Evolutionary conservation across 371 early-diverging fungal genomes (phyloP), one percentile per base, ranked within the genome.

Genomic region (Entomophthora muscae): DNA sequence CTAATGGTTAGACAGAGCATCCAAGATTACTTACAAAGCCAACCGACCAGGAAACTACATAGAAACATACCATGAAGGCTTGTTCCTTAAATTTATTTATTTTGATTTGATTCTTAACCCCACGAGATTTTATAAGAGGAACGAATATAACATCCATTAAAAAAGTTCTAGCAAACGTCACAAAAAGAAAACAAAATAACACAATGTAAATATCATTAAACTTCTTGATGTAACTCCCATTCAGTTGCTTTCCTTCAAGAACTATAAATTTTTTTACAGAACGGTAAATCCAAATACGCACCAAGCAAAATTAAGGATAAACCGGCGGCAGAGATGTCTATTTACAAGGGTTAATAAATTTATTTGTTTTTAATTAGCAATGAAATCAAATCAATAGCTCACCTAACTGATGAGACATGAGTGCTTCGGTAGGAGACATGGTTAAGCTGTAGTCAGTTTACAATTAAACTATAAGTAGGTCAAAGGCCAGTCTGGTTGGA

Each of bases 51-150:
- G 78, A 82, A 32, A 79, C 67, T 24, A 74, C 67, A 66, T 78
- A 80, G 65, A 77, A 81, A 10, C 74, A 58, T 17, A 78, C 74
- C 30, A 72, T 66, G 76, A 80, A 81, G 17, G 75, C 78, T 71
- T 84, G 84, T 66, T 84, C 84, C 23, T 80, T 79, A 65, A 82
- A 78, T 32, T 88, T 83, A 63, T 78, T 78, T 64, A 77, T 64
- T 66, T 81, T 83, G 27, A 72, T 68, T 33, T 66, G 69, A 21
- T 76, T 72, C 1, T 69, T 61, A 63, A 84, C 77, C 7, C 83
- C 78, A 7, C 71, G 66, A 31, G 67, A 66, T 62, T 69, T 68
- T n/a, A 75, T 82, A 17, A 83, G 51, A 13, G 88, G 86, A 59
- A 71, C 74, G 32, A 81, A 76, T 21, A 81, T 31, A 55, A 74